Evolutionary conservation across 768 basidiomycete species (phyloP).

Genomic region (Lentinus brumalis): DNA sequence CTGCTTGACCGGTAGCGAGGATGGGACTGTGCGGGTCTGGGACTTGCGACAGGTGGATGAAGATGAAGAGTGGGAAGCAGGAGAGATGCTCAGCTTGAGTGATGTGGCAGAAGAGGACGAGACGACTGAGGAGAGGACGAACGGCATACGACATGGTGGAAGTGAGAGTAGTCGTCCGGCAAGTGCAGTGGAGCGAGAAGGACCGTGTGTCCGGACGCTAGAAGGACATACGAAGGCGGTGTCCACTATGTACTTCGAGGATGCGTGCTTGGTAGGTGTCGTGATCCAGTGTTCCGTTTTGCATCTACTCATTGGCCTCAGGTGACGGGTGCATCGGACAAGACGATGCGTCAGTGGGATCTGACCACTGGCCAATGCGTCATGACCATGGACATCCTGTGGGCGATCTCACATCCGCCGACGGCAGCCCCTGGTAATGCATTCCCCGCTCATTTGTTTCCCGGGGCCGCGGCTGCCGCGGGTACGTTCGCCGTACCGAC

Average conservation of each 20-base stretch:
- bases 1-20: constrained; percentile 88
- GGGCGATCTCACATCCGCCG: constrained; percentile 95
- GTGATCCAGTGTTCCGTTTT: constrained; percentile 18
- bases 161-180: constrained; percentile 36
- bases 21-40: constrained; percentile 87
- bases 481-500: constrained; percentile 80
- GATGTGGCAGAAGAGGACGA: constrained; percentile 70
- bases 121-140: constrained; percentile 38
- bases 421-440: constrained; percentile 41
- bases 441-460: constrained; percentile 48
- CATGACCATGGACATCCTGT: constrained; percentile 99
- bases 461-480: constrained; percentile 54
- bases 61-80: constrained; percentile 57
- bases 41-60: constrained; percentile 84
- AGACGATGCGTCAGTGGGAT: constrained; percentile 98
- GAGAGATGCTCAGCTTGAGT: constrained; percentile 56
- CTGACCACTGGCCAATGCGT: constrained; percentile 96
- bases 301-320: constrained; percentile 31
- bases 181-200: constrained; percentile 48
- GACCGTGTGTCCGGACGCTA: constrained; percentile 70
- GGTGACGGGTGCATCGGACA: constrained; percentile 98
- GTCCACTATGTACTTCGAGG: constrained; percentile 94
- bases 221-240: constrained; percentile 95
- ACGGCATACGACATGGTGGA: constrained; percentile 36
- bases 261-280: constrained; percentile 78